Percentiles rank a stretch among this genome's conserved stretches.
phyloP scores from a whole-genome alignment of 768 basidiomycete species.

The Naganishia vaughanmartiniae region DNA sequence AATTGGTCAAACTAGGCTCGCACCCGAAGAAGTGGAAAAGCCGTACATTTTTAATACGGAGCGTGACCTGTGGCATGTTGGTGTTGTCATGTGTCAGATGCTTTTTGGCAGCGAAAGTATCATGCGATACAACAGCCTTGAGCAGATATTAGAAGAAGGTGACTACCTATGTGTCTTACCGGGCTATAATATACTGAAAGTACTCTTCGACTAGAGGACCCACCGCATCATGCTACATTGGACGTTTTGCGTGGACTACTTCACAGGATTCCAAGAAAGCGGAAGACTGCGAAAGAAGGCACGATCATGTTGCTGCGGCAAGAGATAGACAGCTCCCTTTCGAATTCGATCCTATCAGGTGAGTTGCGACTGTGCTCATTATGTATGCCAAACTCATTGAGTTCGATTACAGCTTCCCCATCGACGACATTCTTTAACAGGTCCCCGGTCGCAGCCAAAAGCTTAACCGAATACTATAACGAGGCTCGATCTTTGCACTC shows the following conservation, averaged over 20 bases:
- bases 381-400: neutral
- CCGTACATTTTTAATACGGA: conserved; percentile 71
- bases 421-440: conserved; percentile 30
- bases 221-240: conserved; percentile 31
- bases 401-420: conserved; percentile 8
- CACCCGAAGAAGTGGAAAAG: conserved; percentile 74
- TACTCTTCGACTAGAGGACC: conserved; percentile 33
- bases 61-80: conserved; percentile 78
- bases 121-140: conserved; percentile 52
- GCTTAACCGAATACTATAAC: conserved; percentile 26
- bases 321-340: conserved; percentile 8
- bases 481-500: conserved; percentile 28
- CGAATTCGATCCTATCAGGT: neutral
- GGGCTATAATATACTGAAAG: conserved; percentile 21
- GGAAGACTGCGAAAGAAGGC: conserved; percentile 43
- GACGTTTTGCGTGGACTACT: conserved; percentile 45
- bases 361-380: neutral
- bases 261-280: conserved; percentile 38
- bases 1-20: conserved; percentile 58
- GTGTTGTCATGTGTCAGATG: conserved; percentile 80
- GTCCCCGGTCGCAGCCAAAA: conserved; percentile 35
- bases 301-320: conserved; percentile 25
- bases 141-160: conserved; percentile 47
- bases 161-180: neutral
- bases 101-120: conserved; percentile 71